These are phyloP conservation scores for Apophysomyces sp. DNA, from an alignment of 371 early-diverging fungal genomes.

Conservation along the genomic window DNA sequence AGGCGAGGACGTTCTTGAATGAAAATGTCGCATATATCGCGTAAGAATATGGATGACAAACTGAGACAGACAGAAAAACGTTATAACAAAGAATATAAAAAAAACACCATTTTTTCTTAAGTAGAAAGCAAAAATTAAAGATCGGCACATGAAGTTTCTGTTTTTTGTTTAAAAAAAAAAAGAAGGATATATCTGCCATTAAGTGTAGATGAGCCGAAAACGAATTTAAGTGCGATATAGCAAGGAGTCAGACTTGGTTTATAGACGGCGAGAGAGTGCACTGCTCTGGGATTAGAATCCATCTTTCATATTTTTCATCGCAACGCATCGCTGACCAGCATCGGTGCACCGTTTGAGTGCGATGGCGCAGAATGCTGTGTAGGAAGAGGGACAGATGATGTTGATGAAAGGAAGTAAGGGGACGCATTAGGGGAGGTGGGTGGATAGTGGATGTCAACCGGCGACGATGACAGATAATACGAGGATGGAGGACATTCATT, in stretches of 20 bases:
- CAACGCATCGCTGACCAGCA: neutral
- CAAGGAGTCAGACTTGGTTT: neutral
- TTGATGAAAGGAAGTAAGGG: neutral
- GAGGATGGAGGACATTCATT: neutral
- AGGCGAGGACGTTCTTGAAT: too few relatives aligned
- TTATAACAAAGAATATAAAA: too few relatives aligned
- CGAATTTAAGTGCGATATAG: neutral
- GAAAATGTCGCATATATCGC: too few relatives aligned
- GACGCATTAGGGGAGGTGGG: neutral
- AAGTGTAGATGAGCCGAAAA: too few relatives aligned
- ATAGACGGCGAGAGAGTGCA: neutral
- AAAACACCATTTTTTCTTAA: too few relatives aligned
- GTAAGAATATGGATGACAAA: too few relatives aligned
- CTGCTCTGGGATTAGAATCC: neutral
- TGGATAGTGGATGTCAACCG: neutral
- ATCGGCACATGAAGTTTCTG: too few relatives aligned
- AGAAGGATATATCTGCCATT: too few relatives aligned
- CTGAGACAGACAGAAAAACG: too few relatives aligned
- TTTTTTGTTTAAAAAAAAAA: too few relatives aligned
- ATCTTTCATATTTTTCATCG: neutral
- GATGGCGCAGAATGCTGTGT: neutral
- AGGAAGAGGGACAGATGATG: neutral
- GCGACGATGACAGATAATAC: neutral
- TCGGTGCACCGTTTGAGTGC: neutral
- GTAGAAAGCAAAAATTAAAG: too few relatives aligned